Evolutionary conservation across 306 rosid genomes (phyloP).

Genomic region (Cicer pinnatifidum): DNA sequence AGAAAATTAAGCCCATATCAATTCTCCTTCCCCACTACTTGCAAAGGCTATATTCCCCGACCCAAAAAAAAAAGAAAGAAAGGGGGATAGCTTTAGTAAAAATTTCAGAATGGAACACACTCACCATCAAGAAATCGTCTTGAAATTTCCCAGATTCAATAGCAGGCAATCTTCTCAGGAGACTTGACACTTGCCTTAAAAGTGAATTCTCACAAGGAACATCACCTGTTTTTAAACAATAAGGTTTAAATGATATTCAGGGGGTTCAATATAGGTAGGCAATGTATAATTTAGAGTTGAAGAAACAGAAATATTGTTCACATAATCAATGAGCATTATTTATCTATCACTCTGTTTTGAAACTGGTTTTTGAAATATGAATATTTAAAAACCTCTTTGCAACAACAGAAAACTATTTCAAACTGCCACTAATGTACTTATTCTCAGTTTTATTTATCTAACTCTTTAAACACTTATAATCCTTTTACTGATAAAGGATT

Average conservation of each 20-base stretch:
- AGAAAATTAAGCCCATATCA: conserved; percentile 2
- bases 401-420: conserved; percentile 1
- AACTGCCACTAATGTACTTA: conserved; percentile 8
- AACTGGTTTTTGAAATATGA: conserved; percentile 16
- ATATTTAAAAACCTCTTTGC: not conserved
- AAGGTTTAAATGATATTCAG: conserved; percentile 7
- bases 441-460: conserved; percentile 18
- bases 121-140: conserved; percentile 95
- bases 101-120: conserved; percentile 45
- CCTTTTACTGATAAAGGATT: not conserved
- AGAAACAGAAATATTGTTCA: conserved; percentile 40
- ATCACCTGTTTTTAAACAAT: conserved; percentile 60
- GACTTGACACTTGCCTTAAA: conserved; percentile 91
- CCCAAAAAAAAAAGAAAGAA: not conserved
- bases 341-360: conserved; percentile 8
- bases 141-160: conserved; percentile 87
- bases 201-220: conserved; percentile 86
- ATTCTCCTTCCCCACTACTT: conserved; percentile 6
- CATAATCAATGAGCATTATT: not conserved
- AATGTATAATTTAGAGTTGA: conserved; percentile 12
- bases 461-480: not conserved
- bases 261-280: conserved; percentile 19
- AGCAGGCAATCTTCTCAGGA: conserved; percentile 88
- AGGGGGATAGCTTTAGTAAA: conserved; percentile 10
- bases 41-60: conserved; percentile 16